phyloP scores from a whole-genome alignment of 2,329 filamentous ascomycete genomes.

The Coniella lustricola region DNA sequence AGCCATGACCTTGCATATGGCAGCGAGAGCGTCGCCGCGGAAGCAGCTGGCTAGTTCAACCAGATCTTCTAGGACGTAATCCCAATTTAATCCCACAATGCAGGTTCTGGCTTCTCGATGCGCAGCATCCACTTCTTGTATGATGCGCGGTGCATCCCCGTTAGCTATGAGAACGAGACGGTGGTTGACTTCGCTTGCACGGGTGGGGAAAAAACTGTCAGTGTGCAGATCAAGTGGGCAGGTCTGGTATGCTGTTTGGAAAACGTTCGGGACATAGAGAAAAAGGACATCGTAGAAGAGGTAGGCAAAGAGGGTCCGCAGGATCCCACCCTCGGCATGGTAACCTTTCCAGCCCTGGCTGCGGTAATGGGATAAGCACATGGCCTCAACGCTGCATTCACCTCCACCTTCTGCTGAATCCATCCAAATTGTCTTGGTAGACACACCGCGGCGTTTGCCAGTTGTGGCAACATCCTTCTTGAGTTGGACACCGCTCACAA shows the following conservation, averaged over 20 bases:
- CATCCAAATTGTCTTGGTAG: conserved; percentile 79
- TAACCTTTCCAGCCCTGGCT: conserved; percentile 87
- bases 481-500: conserved; percentile 70
- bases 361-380: conserved; percentile 86
- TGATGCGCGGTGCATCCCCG: conserved; percentile 61
- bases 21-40: conserved; percentile 69
- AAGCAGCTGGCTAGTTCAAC: conserved; percentile 74
- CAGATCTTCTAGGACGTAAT: conserved; percentile 72
- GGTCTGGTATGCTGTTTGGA: conserved; percentile 91
- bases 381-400: conserved; percentile 84
- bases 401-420: conserved; percentile 62
- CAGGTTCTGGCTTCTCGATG: conserved; percentile 70
- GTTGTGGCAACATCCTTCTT: conserved; percentile 46
- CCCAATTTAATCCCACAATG: conserved; percentile 89
- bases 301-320: conserved; percentile 85
- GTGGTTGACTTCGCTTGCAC: conserved; percentile 84
- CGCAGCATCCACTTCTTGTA: conserved; percentile 60
- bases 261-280: conserved; percentile 89
- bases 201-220: conserved; percentile 80
- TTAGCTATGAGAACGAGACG: conserved; percentile 83
- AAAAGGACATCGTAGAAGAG: conserved; percentile 93
- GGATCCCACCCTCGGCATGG: conserved; percentile 83
- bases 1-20: conserved; percentile 86
- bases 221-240: conserved; percentile 90
- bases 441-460: conserved; percentile 35